Evolutionary conservation across 352 stramenopile genomes (phyloP).

Genomic region (Pythium brachiatum): DNA sequence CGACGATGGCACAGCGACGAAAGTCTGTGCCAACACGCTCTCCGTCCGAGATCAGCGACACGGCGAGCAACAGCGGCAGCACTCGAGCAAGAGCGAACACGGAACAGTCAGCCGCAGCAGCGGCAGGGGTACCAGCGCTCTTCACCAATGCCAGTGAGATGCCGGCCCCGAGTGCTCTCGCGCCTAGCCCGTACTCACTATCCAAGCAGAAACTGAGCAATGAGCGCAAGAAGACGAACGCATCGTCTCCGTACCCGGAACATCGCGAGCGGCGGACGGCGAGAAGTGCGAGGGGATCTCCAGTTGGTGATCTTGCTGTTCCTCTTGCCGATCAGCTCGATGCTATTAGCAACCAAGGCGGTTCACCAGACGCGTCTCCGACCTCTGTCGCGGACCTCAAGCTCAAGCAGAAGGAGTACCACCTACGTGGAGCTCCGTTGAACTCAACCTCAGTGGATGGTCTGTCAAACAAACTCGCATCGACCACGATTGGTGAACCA

Average conservation of each 20-base stretch:
- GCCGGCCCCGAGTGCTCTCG: neutral
- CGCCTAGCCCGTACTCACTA: slow-evolving; percentile 23
- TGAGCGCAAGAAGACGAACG: slow-evolving; percentile 32
- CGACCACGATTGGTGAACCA: slow-evolving; percentile 16
- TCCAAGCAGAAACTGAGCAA: slow-evolving; percentile 28
- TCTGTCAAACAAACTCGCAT: slow-evolving; percentile 8
- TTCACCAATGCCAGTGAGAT: slow-evolving; percentile 9
- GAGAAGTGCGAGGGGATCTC: slow-evolving; percentile 12
- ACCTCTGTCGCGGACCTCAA: slow-evolving; percentile 23
- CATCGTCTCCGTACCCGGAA: slow-evolving; percentile 30
- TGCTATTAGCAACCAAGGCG: slow-evolving; percentile 20
- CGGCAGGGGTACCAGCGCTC: neutral
- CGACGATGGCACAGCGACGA: slow-evolving; percentile 7
- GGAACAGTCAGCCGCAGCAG: neutral
- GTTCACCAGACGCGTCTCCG: slow-evolving; percentile 14
- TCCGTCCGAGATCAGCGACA: neutral
- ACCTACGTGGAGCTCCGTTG: slow-evolving; percentile 16
- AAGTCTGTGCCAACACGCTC: slow-evolving; percentile 18
- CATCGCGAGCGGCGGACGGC: slow-evolving; percentile 20
- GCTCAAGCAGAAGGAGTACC: slow-evolving; percentile 27
- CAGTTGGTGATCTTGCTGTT: slow-evolving; percentile 9
- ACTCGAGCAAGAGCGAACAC: slow-evolving; percentile 10
- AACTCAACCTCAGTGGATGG: neutral
- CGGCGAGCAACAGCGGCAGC: neutral
- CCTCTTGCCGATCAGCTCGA: slow-evolving; percentile 20